Conservation (phyloP, 495 filamentous ascomycete genomes). For the Penicillium ochrochloron region DNA sequence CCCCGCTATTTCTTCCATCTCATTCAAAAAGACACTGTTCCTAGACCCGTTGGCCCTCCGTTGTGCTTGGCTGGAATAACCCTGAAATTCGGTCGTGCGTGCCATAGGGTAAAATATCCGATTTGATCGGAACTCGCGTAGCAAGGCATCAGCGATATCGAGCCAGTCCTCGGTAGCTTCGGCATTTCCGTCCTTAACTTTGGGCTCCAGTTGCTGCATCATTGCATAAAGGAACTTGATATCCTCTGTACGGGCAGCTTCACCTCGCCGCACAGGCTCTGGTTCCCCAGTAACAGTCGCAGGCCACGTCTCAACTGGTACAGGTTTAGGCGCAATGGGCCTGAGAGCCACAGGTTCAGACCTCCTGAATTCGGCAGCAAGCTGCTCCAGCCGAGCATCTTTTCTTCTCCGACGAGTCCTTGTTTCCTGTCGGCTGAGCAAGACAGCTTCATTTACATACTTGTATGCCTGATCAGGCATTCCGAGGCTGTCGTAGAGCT, state of each 20-base stretch:
- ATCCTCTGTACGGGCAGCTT: slow-evolving; percentile 52
- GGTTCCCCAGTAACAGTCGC: slow-evolving; percentile 21
- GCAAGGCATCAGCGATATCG: slow-evolving; percentile 70
- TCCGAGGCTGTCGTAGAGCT: slow-evolving; percentile 74
- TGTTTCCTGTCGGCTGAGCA: slow-evolving; percentile 54
- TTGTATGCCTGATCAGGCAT: slow-evolving; percentile 73
- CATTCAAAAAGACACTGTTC: slow-evolving; percentile 49
- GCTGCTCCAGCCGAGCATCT: slow-evolving; percentile 49
- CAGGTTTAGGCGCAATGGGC: slow-evolving; percentile 36
- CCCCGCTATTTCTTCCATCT: slow-evolving; percentile 70
- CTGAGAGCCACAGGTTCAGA: slow-evolving; percentile 25
- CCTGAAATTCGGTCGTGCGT: slow-evolving; percentile 69
- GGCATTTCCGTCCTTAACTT: slow-evolving; percentile 54
- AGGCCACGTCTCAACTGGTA: slow-evolving; percentile 25
- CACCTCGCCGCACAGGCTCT: slow-evolving; percentile 32
- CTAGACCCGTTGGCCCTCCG: slow-evolving; percentile 44
- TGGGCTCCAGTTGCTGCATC: slow-evolving; percentile 55
- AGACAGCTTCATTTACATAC: slow-evolving; percentile 72
- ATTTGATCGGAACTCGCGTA: slow-evolving; percentile 79
- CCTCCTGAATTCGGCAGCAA: slow-evolving; percentile 45
- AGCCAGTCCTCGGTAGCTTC: slow-evolving; percentile 70
- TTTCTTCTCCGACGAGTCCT: slow-evolving; percentile 41
- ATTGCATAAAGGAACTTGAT: slow-evolving; percentile 61
- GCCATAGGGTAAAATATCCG: slow-evolving; percentile 78
- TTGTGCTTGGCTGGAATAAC: slow-evolving; percentile 59